Conservation (phyloP, 2,329 filamentous ascomycete genomes). For the Boeremia lycopersici region DNA sequence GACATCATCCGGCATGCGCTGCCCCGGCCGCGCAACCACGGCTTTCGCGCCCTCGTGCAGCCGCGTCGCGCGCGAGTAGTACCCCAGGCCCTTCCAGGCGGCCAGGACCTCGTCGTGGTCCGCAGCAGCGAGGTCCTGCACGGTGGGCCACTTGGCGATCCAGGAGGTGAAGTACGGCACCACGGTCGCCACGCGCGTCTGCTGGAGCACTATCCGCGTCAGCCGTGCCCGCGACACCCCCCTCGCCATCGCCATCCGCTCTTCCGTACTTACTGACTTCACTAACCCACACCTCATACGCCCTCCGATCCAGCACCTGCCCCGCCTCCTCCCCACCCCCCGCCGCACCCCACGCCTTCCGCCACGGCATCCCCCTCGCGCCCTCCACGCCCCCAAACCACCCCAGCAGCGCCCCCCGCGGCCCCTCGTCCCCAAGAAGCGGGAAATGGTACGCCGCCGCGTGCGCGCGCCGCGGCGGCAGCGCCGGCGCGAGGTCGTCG, state of each 20-base stretch:
- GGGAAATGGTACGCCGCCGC: no score
- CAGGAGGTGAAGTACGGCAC: constrained; percentile 68
- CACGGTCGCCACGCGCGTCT: constrained; percentile 67
- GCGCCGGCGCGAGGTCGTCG: no score
- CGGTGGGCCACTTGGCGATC: constrained; percentile 66
- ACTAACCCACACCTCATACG: constrained; percentile 71
- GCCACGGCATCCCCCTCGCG: no score
- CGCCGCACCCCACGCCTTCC: no score
- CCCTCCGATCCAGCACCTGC: no score
- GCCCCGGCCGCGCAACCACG: constrained; percentile 45
- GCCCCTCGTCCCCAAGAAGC: no score
- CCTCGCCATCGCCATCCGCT: no score
- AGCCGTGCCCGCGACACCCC: no score
- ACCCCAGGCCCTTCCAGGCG: constrained; percentile 67
- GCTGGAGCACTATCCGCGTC: constrained; percentile 60
- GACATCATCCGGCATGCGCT: constrained; percentile 53
- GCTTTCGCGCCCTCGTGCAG: constrained; percentile 63
- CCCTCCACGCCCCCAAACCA: no score
- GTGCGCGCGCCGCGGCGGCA: no score
- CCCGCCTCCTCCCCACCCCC: no score
- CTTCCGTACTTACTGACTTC: constrained; percentile 65
- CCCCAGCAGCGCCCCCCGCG: no score
- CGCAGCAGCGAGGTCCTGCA: constrained; percentile 62
- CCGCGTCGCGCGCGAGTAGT: constrained; percentile 68
- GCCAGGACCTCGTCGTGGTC: constrained; percentile 61